Base-by-base conservation (phyloP, 2,329 filamentous ascomycete species). In the Colletotrichum spaethianum region DNA sequence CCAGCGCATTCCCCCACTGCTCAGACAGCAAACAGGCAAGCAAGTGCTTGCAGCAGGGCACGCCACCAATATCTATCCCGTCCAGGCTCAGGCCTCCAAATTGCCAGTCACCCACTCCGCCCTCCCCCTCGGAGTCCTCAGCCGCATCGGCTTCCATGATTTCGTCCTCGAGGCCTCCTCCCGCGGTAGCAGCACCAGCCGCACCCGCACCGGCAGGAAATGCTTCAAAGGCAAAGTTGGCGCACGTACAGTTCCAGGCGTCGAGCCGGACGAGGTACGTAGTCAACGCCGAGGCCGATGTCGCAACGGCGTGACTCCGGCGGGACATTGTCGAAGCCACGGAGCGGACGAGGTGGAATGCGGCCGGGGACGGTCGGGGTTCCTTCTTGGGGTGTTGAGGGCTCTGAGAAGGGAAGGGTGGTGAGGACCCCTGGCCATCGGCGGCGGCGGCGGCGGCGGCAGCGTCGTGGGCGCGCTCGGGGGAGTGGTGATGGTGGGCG, bases 161-260 rank as follows among this genome's bases (percentile, higher is more conserved):
- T 31, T 66, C 61, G n/a, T 16, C 46, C 61, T 40, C 61, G 38
- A n/a, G 7, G 6, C 11, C 31, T 9, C 28, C 38, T 26, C 12
- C 38, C 28, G 38, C 5, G 18, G 53, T n/a, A 44, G 26, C 31
- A 8, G n/a, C 12, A 18, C n/a, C 28, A 12, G 63, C 72, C 28
- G 77, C 61, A 36, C 33, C 31, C 4, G n/a, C 14, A 23, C 12
- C 28, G 23, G 82, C 80, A 2, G 86, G 86, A 76, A 95, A 95
- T 2, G 92, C 89, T 26, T 92, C 86, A 74, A 97, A 92, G 0
- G 92, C 88, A 81, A 98, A 98, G 1, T 91, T 92, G 4, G 95
- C 93, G 83, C 96, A 99, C 1, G 91, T 94, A 82, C 96, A 99
- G 80, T 93, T 95, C 96, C 96, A 98, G 1, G 92, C 90, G 1